These are phyloP conservation scores for Termitomyces bulborhizus DNA, from an alignment of 768 basidiomycete genomes.

Conservation along the genomic window DNA sequence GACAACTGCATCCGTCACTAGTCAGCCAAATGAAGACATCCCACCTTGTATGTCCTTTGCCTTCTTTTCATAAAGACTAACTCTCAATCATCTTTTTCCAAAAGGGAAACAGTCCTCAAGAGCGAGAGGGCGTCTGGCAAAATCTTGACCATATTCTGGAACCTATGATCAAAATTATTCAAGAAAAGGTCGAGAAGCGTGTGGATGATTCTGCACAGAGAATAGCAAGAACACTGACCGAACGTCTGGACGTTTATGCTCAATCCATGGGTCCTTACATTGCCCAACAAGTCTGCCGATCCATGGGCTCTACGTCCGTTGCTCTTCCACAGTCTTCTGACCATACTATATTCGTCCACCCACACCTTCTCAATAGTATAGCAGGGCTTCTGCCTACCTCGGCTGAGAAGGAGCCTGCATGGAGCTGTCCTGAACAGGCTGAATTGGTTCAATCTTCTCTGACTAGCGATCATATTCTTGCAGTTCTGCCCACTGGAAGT, in stretches of 20 bases:
- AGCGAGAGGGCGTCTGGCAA: not conserved
- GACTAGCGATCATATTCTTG: not conserved
- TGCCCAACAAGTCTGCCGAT: not conserved
- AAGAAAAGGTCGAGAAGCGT: no score
- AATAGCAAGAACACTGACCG: no score
- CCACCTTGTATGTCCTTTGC: fast-evolving
- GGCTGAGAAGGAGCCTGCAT: no score
- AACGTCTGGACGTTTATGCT: no score
- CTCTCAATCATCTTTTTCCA: no score
- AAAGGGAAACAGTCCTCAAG: not conserved
- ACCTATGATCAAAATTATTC: no score
- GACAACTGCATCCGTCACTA: not conserved
- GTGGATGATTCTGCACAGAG: no score
- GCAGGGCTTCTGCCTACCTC: no score
- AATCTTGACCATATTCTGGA: no score
- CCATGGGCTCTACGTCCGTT: no score
- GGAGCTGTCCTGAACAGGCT: not conserved
- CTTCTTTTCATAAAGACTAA: no score
- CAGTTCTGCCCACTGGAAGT: not conserved
- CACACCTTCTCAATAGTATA: not conserved
- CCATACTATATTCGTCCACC: not conserved
- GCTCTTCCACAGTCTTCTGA: not conserved
- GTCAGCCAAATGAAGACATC: not conserved
- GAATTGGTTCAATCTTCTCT: not conserved
- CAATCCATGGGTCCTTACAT: not conserved